These are phyloP conservation scores for Silene noctiflora DNA, from an alignment of 179 eudicot genomes.

Conservation along the genomic window DNA sequence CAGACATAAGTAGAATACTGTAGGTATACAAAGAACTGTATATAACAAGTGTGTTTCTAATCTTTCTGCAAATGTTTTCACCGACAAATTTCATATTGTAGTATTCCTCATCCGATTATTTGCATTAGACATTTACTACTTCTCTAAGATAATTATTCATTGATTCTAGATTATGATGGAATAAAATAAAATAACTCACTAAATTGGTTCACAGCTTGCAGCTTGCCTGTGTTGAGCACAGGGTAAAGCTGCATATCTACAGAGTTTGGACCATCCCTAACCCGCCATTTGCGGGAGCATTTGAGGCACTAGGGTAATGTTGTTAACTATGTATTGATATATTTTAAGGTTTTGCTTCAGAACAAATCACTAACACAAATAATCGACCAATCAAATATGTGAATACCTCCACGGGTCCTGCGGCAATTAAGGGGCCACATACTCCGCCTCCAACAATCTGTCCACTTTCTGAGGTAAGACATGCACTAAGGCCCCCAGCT, in stretches of 20 bases:
- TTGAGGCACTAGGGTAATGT: not conserved
- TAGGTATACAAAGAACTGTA: not conserved
- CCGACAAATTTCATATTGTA: not conserved
- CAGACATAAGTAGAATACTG: not conserved
- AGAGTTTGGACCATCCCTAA: not conserved
- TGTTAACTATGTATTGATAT: not conserved
- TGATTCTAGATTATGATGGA: too few species aligned
- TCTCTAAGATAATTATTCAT: not conserved
- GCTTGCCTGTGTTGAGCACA: not conserved
- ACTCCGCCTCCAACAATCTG: slow-evolving; percentile 79
- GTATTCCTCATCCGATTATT: too few species aligned
- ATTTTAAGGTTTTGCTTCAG: not conserved
- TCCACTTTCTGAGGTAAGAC: slow-evolving; percentile 54
- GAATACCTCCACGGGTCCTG: slow-evolving; percentile 79
- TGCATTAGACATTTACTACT: not conserved
- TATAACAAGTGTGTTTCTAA: not conserved
- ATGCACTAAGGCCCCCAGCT: slow-evolving; percentile 73
- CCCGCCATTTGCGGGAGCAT: not conserved
- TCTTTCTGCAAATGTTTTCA: not conserved
- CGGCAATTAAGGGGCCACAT: slow-evolving; percentile 77
- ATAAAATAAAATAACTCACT: not conserved
- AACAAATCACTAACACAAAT: not conserved
- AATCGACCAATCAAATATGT: not conserved
- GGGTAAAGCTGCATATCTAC: not conserved
- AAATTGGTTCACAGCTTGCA: not conserved